Evolutionary conservation across 257 asterid genomes (phyloP).

Genomic region (Solanum medicagineum): DNA sequence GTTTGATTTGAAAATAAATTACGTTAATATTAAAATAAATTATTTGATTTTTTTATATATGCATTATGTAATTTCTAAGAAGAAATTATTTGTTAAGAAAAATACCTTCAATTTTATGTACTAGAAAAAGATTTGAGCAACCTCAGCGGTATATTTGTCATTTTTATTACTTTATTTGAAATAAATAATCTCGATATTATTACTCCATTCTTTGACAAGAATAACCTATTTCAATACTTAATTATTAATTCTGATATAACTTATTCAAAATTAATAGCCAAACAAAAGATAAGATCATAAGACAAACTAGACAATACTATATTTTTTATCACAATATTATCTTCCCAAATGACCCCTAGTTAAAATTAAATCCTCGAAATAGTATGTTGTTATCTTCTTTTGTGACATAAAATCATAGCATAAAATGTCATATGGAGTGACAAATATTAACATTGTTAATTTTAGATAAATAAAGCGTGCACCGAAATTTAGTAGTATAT

Average conservation of each 20-base stretch:
- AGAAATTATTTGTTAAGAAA: neutral
- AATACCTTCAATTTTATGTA: neutral
- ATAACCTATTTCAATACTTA: neutral
- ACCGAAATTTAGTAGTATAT: neutral
- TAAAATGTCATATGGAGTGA: neutral
- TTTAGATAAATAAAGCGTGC: neutral
- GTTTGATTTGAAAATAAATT: too few relatives aligned
- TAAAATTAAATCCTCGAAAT: neutral
- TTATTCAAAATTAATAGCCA: neutral
- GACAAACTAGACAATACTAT: neutral
- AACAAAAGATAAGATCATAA: neutral
- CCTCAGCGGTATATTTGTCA: fast-evolving
- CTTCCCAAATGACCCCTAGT: neutral
- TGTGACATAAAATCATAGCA: neutral
- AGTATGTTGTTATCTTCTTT: neutral
- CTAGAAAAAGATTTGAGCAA: neutral
- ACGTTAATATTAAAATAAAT: too few relatives aligned
- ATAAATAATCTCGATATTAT: neutral
- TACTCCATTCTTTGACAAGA: neutral
- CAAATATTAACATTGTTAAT: neutral
- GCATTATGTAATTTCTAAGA: neutral
- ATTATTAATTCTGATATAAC: neutral
- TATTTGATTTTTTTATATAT: neutral
- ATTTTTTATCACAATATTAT: neutral
- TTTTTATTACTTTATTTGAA: neutral